These are phyloP conservation scores for Annulohypoxylon stygium DNA, from an alignment of 495 filamentous ascomycete genomes.

Conservation along the genomic window DNA sequence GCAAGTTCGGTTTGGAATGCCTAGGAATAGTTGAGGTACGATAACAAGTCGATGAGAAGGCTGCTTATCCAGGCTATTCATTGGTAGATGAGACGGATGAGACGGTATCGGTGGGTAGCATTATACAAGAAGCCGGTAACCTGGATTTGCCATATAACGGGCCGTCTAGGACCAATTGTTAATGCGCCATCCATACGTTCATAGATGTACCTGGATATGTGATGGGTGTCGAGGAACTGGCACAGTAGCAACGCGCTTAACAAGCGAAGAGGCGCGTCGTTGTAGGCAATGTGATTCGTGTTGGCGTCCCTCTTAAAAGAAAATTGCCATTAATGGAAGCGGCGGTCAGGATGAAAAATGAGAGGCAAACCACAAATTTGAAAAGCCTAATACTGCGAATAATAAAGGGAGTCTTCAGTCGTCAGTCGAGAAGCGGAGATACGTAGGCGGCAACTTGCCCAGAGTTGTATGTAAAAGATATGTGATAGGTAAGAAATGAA, in stretches of 20 bases:
- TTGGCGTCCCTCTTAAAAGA: neutral
- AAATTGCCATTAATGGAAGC: neutral
- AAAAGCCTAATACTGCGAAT: neutral
- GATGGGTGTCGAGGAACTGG: constrained; percentile 15
- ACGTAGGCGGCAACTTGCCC: neutral
- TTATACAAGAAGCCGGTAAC: constrained; percentile 37
- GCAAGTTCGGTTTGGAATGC: constrained; percentile 1
- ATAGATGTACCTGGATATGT: constrained; percentile 1
- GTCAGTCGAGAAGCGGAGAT: neutral
- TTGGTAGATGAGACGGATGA: constrained; percentile 17
- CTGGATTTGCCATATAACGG: constrained; percentile 30
- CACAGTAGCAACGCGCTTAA: neutral
- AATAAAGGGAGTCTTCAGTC: neutral
- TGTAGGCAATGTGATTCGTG: neutral
- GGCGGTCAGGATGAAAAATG: neutral
- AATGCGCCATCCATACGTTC: neutral
- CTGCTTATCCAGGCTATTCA: neutral
- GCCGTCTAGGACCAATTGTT: neutral
- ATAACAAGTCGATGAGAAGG: neutral
- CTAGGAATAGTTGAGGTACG: neutral
- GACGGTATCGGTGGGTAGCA: constrained; percentile 23
- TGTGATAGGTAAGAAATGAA: constrained; percentile 11
- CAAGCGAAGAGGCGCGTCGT: neutral
- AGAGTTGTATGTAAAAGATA: constrained; percentile 6
- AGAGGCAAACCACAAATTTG: neutral